Conservation (phyloP, 176 grass and related monocot genomes). For the Pharus latifolius region DNA sequence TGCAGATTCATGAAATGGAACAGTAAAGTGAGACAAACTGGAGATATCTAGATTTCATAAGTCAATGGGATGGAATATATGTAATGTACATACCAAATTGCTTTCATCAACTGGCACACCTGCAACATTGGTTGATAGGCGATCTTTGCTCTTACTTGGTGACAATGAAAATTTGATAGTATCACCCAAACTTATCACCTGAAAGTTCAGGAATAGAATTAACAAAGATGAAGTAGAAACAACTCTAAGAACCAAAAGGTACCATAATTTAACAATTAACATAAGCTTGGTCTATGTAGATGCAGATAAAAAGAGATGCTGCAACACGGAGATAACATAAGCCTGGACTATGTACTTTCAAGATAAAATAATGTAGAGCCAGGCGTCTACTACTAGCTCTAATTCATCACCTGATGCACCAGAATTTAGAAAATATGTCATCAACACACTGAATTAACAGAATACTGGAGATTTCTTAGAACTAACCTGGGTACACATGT, state of each 20-base stretch:
- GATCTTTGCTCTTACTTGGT: slow-evolving; percentile 83
- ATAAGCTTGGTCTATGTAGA: background rate
- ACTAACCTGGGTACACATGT: too few relatives aligned
- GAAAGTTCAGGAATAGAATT: slow-evolving; percentile 10
- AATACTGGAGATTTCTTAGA: too few relatives aligned
- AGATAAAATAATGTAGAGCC: background rate
- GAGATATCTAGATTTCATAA: background rate
- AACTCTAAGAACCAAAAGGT: background rate
- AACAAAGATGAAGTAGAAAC: background rate
- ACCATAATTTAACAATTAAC: background rate
- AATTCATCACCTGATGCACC: background rate
- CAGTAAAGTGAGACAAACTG: background rate
- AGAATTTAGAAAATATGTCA: background rate
- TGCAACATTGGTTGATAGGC: slow-evolving; percentile 74
- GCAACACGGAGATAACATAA: background rate
- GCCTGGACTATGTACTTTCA: background rate
- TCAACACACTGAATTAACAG: too few relatives aligned
- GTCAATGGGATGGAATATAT: background rate
- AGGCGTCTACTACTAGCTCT: background rate
- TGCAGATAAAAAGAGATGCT: background rate
- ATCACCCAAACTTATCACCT: slow-evolving; percentile 98
- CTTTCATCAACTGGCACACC: slow-evolving; percentile 90
- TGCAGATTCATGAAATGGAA: slow-evolving; percentile 32
- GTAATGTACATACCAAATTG: slow-evolving; percentile 56
- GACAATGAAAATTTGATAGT: slow-evolving; percentile 97